Conservation (phyloP, 306 rosid species). For the Cucurbita argyrosperma region DNA sequence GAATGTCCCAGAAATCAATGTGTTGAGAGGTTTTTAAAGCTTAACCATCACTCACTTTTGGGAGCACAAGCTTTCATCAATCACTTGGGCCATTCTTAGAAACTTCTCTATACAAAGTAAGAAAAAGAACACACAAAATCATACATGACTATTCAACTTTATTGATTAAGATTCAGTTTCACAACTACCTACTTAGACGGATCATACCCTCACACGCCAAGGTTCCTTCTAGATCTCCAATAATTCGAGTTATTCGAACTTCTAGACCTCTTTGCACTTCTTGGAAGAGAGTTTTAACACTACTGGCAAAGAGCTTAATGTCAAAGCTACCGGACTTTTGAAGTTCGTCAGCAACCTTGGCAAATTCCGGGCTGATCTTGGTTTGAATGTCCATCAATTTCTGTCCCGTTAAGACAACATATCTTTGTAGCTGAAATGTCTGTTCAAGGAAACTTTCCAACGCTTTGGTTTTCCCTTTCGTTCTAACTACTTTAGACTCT, state of each 20-base stretch:
- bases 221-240: constrained; percentile 88
- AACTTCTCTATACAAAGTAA: neutral
- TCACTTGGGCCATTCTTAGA: neutral
- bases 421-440: constrained; percentile 83
- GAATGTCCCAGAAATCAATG: neutral
- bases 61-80: neutral
- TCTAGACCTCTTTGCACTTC: constrained; percentile 92
- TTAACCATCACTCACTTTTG: neutral
- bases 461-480: constrained; percentile 51
- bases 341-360: constrained; percentile 53
- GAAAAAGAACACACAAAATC: neutral
- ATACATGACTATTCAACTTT: neutral
- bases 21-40: neutral
- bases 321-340: constrained; percentile 52
- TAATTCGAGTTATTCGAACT: constrained; percentile 65
- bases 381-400: constrained; percentile 53
- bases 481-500: constrained; percentile 33
- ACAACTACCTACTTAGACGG: constrained; percentile 38
- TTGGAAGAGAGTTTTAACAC: constrained; percentile 48
- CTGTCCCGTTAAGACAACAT: constrained; percentile 82
- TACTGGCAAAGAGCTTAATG: constrained; percentile 57
- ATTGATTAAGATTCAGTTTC: neutral
- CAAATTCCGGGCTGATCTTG: constrained; percentile 46
- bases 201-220: constrained; percentile 89
- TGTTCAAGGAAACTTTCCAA: constrained; percentile 64